Evolutionary conservation across 495 filamentous ascomycete species (phyloP).

Genomic region (Penicillium pancosmium): DNA sequence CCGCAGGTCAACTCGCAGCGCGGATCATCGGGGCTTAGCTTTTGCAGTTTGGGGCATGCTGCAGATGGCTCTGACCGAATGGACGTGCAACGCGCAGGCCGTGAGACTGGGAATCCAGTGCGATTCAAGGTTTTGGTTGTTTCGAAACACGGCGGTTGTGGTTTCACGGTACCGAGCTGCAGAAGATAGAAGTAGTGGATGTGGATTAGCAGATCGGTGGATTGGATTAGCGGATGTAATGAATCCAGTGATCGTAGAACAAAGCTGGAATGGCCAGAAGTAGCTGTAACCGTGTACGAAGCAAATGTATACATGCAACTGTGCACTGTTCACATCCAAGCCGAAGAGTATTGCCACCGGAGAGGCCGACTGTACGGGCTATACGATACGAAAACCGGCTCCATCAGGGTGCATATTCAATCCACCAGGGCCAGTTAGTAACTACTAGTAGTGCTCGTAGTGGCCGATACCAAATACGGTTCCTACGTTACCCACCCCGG

Average conservation of each 20-base stretch:
- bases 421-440: conserved; percentile 5
- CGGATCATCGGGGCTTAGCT: conserved; percentile 37
- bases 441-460: too few species aligned
- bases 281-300: neutral
- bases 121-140: conserved; percentile 11
- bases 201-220: neutral
- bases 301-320: neutral
- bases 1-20: conserved; percentile 12
- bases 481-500: too few species aligned
- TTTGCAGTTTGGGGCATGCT: conserved; percentile 37
- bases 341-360: conserved; percentile 10
- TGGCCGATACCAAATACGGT: too few species aligned
- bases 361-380: neutral
- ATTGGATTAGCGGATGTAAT: neutral
- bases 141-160: conserved; percentile 4
- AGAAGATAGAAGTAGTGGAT: neutral
- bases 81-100: conserved; percentile 31
- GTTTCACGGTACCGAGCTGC: conserved; percentile 3
- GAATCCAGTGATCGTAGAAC: neutral
- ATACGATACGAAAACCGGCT: conserved; percentile 15
- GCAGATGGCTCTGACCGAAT: conserved; percentile 30
- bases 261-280: neutral
- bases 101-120: conserved; percentile 25
- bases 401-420: conserved; percentile 27
- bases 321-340: neutral